Evolutionary conservation across 192 early-diverging fungal genomes (phyloP), one percentile per base, ranked within the genome.

Genomic region (Oehlia diaphana): DNA sequence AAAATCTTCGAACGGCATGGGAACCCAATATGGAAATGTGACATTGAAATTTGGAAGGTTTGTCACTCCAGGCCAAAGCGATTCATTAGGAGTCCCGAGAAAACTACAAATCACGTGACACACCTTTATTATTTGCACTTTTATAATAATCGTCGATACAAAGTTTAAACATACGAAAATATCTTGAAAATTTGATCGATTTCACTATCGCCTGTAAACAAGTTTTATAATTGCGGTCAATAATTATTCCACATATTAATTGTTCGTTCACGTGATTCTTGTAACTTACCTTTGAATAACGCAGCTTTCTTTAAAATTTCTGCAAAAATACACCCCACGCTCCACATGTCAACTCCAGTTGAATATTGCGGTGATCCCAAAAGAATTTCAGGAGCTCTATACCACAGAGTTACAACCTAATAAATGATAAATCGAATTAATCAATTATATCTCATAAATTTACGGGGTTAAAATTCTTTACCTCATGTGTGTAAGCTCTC

Each of bases 261-360:
- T 44, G 44, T 26, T 26, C 14, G 19, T 37, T 33, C 72, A 74
- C 73, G 73, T 74, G 49, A 35, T 28, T 16, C 35, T 7, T 3
- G 8, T 66, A 63, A 4, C 10, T 53, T 89, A 86, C 95, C 96
- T 44, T 97, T 95, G 75, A 99, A 98, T 61, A 98, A 82, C 2
- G 98, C 94, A 21, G 83, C 83, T 53, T 92, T 87, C 49, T 85
- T 83, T 42, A 89, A 87, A 95, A 99, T 94, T 86, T 99, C 98
- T 42, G 96, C 96, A 89, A 99, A 94, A 78, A 99, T 97, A 83
- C 97, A 98, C 1, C 96, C 98, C 64, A 97, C 91, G 70, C 92
- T 93, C 98, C 98, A 99, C 88, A 99, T 97, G 84, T 99, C 98
- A 42, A 99, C 93, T 10, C 91, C 93, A 12, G 94, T 95, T 14